Evolutionary conservation across 177 flowering plant species (phyloP).

Genomic region (Telopea speciosissima): DNA sequence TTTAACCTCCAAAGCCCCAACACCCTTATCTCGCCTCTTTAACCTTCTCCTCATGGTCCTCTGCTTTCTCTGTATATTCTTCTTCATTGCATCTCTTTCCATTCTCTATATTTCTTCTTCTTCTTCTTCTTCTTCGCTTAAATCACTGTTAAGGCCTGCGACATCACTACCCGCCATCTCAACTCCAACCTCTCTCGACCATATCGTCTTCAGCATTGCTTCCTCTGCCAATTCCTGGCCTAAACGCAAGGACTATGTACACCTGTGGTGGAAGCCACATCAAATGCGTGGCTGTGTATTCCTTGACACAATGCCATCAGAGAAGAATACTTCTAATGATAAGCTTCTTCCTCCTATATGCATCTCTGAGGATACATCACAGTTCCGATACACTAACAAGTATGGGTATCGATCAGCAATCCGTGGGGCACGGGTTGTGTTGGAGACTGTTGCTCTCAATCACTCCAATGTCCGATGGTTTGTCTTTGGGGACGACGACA

Average conservation of each 20-base stretch:
- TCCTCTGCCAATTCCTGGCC: slow-evolving; percentile 41
- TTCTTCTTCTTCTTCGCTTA: too few species aligned
- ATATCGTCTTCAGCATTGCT: slow-evolving; percentile 58
- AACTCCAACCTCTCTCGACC: slow-evolving; percentile 30
- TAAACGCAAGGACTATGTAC: slow-evolving; percentile 29
- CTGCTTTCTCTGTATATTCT: slow-evolving; percentile 9
- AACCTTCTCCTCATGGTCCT: slow-evolving; percentile 9
- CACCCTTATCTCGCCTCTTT: slow-evolving; percentile 4
- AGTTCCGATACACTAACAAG: slow-evolving; percentile 46
- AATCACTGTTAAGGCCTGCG: neutral
- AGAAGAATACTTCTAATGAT: neutral
- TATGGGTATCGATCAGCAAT: slow-evolving; percentile 52
- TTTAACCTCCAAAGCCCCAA: slow-evolving; percentile 1
- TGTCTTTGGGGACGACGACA: slow-evolving; percentile 79
- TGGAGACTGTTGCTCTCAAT: slow-evolving; percentile 41
- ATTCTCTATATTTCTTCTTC: slow-evolving; percentile 9
- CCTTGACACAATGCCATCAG: slow-evolving; percentile 28
- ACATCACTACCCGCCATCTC: neutral
- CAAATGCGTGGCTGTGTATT: slow-evolving; percentile 56
- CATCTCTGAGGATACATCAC: slow-evolving; percentile 52
- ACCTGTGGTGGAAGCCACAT: slow-evolving; percentile 51
- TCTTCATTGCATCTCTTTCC: slow-evolving; percentile 17
- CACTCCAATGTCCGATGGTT: slow-evolving; percentile 54
- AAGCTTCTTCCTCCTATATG: slow-evolving; percentile 43
- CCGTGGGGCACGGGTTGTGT: slow-evolving; percentile 53